Evolutionary conservation across 495 filamentous ascomycete genomes (phyloP), one percentile per base, ranked within the genome.

Genomic region (Venustampulla echinocandica): DNA sequence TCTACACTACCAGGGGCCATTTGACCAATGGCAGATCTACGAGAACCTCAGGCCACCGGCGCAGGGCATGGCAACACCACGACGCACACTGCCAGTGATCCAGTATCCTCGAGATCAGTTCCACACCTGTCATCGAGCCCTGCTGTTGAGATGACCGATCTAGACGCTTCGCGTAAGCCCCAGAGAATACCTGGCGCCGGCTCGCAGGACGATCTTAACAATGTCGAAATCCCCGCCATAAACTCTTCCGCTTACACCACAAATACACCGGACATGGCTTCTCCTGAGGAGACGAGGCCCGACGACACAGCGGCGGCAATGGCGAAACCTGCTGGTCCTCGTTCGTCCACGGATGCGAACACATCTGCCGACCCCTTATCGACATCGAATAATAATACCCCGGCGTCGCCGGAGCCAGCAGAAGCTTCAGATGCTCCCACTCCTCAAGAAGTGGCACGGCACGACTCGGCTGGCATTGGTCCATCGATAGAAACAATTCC

Each of bases 401-500:
- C 27, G n/a, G 7, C 27, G n/a, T 30, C 7, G 7, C 7, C 27
- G n/a, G 7, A 7, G n/a, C n/a, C 27, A 30, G 21, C 21, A 2
- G 40, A 30, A 44, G 27, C 44, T 19, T 25, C 45, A 34, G 17
- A 39, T 6, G 14, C 44, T 11, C 17, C 50, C 15, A 20, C 44
- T n/a, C 32, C 5, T n/a, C 43, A 36, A 27, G 42, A 24, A 9
- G 49, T 52, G 24, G 32, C 45, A 34, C 38, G 48, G 11, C 18
- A 48, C 5, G 53, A 49, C 37, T 54, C 51, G 6, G 44, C 44
- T 34, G 51, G 51, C 34, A 49, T 51, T 23, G 46, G 50, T 4
- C 54, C 54, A 13, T 47, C 54, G 13, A 40, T 21, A 21, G 54
- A 53, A n/a, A 40, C 15, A 21, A 19, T 30, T 10, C 10, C 38